Base-by-base conservation (phyloP, 2,329 filamentous ascomycete species). In the Trichoderma guizhouense region DNA sequence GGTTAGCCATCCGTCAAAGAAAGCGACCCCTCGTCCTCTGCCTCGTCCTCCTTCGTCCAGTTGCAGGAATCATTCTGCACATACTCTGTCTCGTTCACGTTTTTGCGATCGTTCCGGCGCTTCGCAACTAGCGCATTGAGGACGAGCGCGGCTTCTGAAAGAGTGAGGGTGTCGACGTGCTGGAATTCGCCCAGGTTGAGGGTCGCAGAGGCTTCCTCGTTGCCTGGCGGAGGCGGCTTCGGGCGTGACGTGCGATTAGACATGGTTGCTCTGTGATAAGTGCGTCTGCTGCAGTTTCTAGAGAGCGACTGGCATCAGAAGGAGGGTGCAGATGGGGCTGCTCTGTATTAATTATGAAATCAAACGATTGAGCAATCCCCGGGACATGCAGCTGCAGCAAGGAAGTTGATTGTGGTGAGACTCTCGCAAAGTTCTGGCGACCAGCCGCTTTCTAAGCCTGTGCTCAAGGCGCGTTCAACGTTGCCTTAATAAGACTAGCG, bases 171-270 rank as follows among this genome's bases (percentile, higher is more conserved):
- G 80, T 96, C 94, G 75, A 97, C 94, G 79, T 95, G 87, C 77
- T 97, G 90, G 83, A 98, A 98, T 80, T 98, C 95, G 83, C 96
- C 96, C 12, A 99, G 92, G 81, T 92, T 93, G 74, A 98, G 90
- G 70, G 90, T 90, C 8, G 89, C 86, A 64, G 92, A 90, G 28
- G 95, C 95, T 84, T 98, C 94, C 82, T 98, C 95, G 81, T 97
- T 95, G 79, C 92, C 92, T 71, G 90, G 87, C 62, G 88, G 88
- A 58, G 86, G 84, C 74, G 90, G 91, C 83, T 92, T 93, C 73
- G 87, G 86, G 73, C 92, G 91, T 70, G 91, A 90, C 32, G 88
- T 90, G 39, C 71, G 71, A 51, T 71, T 58, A 39, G 72, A 71
- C 72, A 73, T 73, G 26, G 15, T 32, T 58, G 21, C 43, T 34